phyloP scores from a whole-genome alignment of 495 filamentous ascomycete genomes.

The Penicillium cinerascens region DNA sequence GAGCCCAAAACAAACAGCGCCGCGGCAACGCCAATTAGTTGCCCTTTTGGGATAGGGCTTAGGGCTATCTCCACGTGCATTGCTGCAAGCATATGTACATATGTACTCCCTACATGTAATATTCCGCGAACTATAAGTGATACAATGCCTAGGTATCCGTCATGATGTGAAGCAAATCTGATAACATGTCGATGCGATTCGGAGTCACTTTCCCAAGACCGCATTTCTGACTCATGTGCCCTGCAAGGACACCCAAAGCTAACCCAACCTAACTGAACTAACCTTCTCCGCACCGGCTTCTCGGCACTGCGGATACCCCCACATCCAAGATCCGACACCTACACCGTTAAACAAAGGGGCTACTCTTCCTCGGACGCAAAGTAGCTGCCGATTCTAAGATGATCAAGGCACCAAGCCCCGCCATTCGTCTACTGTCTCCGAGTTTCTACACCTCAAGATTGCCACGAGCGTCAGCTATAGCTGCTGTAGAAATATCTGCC shows the following conservation, averaged over 20 bases:
- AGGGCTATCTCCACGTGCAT: constrained; percentile 7
- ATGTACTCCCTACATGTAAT: no score
- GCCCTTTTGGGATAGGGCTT: constrained; percentile 18
- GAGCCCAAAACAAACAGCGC: constrained; percentile 26
- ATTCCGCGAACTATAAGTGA: background rate
- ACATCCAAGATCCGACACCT: background rate
- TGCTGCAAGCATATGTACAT: no score
- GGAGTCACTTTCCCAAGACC: background rate
- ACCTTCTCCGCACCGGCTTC: constrained; percentile 21
- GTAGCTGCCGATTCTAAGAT: background rate
- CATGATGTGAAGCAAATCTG: no score
- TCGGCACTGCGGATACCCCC: constrained; percentile 18
- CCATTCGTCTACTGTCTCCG: constrained; percentile 15
- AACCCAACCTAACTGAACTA: background rate
- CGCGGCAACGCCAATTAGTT: constrained; percentile 20
- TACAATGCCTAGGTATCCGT: no score
- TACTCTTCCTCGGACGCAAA: background rate
- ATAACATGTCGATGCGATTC: background rate
- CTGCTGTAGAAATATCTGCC: constrained; percentile 1
- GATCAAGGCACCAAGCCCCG: background rate
- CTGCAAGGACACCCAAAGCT: background rate
- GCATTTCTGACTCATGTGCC: background rate
- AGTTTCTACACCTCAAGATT: background rate
- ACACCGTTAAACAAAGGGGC: background rate
- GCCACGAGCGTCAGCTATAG: background rate